These are phyloP conservation scores for Kurtzmaniella natalensis DNA, from an alignment of 1,139 yeast species.

Conservation along the genomic window DNA sequence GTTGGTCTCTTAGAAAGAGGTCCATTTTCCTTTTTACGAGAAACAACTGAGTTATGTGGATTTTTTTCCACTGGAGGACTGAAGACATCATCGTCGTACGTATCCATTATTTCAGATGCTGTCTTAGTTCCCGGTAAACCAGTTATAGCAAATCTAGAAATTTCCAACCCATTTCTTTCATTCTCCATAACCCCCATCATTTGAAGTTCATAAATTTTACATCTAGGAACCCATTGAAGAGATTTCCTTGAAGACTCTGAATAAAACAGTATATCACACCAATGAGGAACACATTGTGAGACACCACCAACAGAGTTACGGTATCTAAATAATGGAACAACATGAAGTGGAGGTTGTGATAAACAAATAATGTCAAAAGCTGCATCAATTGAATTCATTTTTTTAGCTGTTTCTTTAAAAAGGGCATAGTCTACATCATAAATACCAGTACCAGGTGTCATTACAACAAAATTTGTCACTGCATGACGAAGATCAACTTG, in stretches of 20 bases:
- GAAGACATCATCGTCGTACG: slow-evolving; percentile 57
- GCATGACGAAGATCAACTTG: slow-evolving; percentile 84
- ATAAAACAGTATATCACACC: slow-evolving; percentile 94
- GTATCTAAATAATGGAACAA: slow-evolving; percentile 83
- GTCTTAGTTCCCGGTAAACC: slow-evolving; percentile 23
- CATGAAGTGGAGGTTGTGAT: slow-evolving; percentile 87
- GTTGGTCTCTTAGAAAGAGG: neutral
- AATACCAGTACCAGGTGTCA: slow-evolving; percentile 91
- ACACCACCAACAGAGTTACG: slow-evolving; percentile 43
- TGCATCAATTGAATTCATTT: slow-evolving; percentile 71
- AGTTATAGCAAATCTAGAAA: slow-evolving; percentile 44
- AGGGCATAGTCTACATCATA: slow-evolving; percentile 87
- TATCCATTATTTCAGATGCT: slow-evolving; percentile 50
- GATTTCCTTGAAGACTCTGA: slow-evolving; percentile 45
- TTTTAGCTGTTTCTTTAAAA: slow-evolving; percentile 68
- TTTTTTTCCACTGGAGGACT: slow-evolving; percentile 18
- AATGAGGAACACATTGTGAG: slow-evolving; percentile 81
- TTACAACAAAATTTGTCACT: slow-evolving; percentile 75
- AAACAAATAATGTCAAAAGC: slow-evolving; percentile 87
- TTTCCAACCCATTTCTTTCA: slow-evolving; percentile 63
- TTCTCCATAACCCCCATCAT: slow-evolving; percentile 98
- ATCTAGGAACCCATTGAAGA: slow-evolving; percentile 83
- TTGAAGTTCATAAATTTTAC: slow-evolving; percentile 90
- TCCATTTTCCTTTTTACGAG: neutral
- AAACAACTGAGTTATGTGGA: neutral